Conservation (phyloP, 2,329 filamentous ascomycete genomes). For the Helicocarpus griseus region DNA sequence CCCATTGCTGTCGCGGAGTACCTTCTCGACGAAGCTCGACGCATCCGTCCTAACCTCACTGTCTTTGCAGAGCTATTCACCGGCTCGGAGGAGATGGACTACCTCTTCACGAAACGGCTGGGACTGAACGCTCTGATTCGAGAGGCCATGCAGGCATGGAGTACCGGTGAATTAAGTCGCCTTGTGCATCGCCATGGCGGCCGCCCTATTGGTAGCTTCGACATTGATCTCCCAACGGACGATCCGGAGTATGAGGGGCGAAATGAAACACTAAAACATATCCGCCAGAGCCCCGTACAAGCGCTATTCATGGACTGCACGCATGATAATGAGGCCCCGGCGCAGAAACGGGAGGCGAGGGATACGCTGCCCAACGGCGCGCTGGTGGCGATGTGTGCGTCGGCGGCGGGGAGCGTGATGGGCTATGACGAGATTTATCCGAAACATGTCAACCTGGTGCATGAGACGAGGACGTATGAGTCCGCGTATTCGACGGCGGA, state of each 20-base stretch:
- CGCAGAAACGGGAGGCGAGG: constrained; percentile 86
- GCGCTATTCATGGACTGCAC: constrained; percentile 99
- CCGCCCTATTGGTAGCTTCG: constrained; percentile 91
- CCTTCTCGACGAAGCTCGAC: constrained; percentile 85
- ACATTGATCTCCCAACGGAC: constrained; percentile 74
- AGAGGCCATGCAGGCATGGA: constrained; percentile 98
- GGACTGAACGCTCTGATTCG: constrained; percentile 86
- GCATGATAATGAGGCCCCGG: constrained; percentile 93
- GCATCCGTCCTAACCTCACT: constrained; percentile 76
- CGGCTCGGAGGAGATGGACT: constrained; percentile 91
- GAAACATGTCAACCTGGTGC: constrained; percentile 81
- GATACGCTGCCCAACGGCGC: constrained; percentile 93
- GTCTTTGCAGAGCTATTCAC: constrained; percentile 94
- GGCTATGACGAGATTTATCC: constrained; percentile 97
- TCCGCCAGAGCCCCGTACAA: constrained; percentile 81
- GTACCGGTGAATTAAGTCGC: constrained; percentile 81
- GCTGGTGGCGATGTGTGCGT: constrained; percentile 90
- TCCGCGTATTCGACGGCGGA: constrained; percentile 58
- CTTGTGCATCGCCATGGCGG: constrained; percentile 91
- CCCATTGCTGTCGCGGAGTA: constrained; percentile 90
- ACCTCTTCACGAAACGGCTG: constrained; percentile 85
- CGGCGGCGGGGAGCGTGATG: constrained; percentile 91
- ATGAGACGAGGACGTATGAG: constrained; percentile 74
- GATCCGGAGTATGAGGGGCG: constrained; percentile 31
- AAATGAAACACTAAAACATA: constrained; percentile 61